Conservation (phyloP, 495 filamentous ascomycete genomes). For the Extremus antarcticus region DNA sequence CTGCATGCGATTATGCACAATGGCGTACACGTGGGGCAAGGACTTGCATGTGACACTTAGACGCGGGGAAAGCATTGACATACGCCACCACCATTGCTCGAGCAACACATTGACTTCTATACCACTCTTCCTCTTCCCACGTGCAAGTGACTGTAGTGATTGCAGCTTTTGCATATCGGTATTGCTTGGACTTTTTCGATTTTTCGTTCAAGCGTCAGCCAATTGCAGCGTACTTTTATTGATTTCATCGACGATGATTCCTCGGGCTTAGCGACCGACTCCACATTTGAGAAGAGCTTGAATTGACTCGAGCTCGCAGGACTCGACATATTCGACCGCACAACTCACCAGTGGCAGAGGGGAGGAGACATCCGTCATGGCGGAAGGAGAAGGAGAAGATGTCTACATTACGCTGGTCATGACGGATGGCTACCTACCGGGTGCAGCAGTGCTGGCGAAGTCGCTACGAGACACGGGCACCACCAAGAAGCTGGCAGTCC, state of each 20-base stretch:
- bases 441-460: constrained; percentile 87
- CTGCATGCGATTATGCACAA: no score
- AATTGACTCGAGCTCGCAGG: not conserved
- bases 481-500: constrained; percentile 69
- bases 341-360: not conserved
- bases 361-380: constrained; percentile 6
- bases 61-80: not conserved
- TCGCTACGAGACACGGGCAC: constrained; percentile 88
- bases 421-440: constrained; percentile 73
- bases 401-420: constrained; percentile 55
- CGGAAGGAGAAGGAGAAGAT: constrained; percentile 26
- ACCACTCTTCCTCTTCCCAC: not conserved
- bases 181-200: not conserved
- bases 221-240: not conserved
- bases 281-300: no score
- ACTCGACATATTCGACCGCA: not conserved
- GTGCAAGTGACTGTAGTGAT: not conserved
- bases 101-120: not conserved
- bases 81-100: not conserved
- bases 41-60: not conserved
- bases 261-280: no score
- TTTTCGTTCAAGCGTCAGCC: not conserved
- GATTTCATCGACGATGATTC: not conserved
- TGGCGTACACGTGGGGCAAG: no score
- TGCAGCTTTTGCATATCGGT: not conserved